A percentile compares a stretch with the other conserved stretches of the same genome.
These are phyloP conservation scores for Knoxdaviesia proteae DNA, from an alignment of 2,329 filamentous ascomycete genomes.

Conservation along the genomic window DNA sequence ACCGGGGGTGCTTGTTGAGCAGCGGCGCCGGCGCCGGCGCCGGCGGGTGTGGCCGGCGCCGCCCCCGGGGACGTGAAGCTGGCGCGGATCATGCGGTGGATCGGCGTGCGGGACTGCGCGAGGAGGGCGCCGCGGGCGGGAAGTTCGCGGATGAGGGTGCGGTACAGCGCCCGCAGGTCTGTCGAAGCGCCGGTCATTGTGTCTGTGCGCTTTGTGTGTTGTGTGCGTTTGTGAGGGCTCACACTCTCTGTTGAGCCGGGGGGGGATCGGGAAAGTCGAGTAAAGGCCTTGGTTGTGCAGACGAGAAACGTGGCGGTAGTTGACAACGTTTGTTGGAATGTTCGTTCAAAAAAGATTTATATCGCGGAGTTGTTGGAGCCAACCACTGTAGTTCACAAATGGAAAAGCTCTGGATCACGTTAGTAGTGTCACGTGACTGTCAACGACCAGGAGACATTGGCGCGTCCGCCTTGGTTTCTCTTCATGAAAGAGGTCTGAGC, in stretches of 20 bases:
- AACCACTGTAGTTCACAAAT: background rate
- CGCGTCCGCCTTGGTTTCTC: too few relatives aligned
- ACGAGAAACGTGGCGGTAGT: too few relatives aligned
- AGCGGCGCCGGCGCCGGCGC: conserved; percentile 10
- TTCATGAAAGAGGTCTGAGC: too few relatives aligned
- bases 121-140: conserved; percentile 42
- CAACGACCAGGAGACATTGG: background rate
- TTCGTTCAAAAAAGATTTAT: background rate
- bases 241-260: background rate
- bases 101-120: conserved; percentile 35
- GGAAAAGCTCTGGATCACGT: conserved; percentile 5
- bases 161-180: conserved; percentile 59
- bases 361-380: background rate
- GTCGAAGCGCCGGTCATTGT: conserved; percentile 19
- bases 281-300: too few relatives aligned
- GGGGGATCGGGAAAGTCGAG: background rate
- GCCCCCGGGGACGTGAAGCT: conserved; percentile 25
- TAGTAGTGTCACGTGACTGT: background rate
- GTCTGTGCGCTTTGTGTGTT: background rate
- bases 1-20: conserved; percentile 3
- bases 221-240: background rate
- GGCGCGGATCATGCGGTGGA: conserved; percentile 49
- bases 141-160: conserved; percentile 71
- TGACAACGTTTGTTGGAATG: background rate
- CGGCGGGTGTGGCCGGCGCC: conserved; percentile 11